These are phyloP conservation scores for Penstemon davidsonii DNA, from an alignment of 257 asterid species.

Conservation along the genomic window DNA sequence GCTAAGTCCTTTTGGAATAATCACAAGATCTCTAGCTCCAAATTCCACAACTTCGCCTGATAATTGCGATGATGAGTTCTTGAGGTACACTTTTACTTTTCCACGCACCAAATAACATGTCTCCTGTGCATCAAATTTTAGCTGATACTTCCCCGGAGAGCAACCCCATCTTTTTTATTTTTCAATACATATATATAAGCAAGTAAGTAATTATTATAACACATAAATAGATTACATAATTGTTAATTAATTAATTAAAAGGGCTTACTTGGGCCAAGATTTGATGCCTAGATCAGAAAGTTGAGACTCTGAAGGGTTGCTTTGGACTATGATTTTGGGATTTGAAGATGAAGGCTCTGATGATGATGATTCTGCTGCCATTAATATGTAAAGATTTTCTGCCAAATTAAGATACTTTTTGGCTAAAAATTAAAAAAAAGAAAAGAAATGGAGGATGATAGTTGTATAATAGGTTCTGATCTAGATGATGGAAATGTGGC, in stretches of 20 bases:
- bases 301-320: slow-evolving; percentile 63
- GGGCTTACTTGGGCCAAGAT: slow-evolving; percentile 91
- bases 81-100: slow-evolving; percentile 67
- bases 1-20: slow-evolving; percentile 76
- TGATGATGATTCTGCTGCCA: slow-evolving; percentile 39
- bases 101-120: slow-evolving; percentile 80
- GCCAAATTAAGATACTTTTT: not conserved
- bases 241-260: not conserved
- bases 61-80: slow-evolving; percentile 33
- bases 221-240: not conserved
- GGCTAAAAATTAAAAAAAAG: not conserved
- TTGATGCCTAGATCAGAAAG: slow-evolving; percentile 75
- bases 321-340: slow-evolving; percentile 65
- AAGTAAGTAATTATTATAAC: not conserved
- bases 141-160: slow-evolving; percentile 79
- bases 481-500: not conserved
- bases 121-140: slow-evolving; percentile 74
- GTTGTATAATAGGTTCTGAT: slow-evolving; percentile 1
- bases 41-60: slow-evolving; percentile 58
- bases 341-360: slow-evolving; percentile 43
- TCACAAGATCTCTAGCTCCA: slow-evolving; percentile 86
- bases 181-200: not conserved
- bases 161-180: slow-evolving; percentile 71
- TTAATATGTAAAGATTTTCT: not conserved
- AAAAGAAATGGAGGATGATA: not conserved